Conservation (phyloP, 495 filamentous ascomycete genomes). For the Penicillium crystallinum region DNA sequence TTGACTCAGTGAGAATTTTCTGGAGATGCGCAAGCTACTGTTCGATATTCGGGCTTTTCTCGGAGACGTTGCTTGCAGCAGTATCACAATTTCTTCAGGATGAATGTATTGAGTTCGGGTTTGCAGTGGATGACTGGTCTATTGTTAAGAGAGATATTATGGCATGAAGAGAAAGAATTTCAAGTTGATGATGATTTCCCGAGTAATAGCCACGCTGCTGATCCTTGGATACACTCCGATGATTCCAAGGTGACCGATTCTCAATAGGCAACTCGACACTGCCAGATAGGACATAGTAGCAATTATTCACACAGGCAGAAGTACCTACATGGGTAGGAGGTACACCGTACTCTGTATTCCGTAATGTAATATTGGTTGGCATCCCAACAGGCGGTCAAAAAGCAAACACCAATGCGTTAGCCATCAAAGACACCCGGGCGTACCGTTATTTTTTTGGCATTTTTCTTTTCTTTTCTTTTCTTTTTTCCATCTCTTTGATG, state of each 20-base stretch:
- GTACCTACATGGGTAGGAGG: no score
- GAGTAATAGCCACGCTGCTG: neutral
- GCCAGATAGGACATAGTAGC: neutral
- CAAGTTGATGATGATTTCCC: neutral
- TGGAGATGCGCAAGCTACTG: neutral
- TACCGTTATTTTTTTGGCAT: neutral
- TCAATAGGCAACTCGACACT: neutral
- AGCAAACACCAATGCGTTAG: neutral
- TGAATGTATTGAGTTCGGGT: neutral
- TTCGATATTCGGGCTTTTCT: neutral
- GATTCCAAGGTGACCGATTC: neutral
- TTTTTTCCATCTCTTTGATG: neutral
- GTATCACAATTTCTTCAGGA: no score
- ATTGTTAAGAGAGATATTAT: neutral
- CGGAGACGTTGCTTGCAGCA: neutral
- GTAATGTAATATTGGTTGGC: neutral
- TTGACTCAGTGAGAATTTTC: neutral
- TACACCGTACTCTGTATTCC: no score
- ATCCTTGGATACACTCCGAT: neutral
- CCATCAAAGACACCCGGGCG: neutral
- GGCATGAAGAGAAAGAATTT: neutral
- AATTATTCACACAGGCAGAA: neutral
- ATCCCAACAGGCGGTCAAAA: neutral
- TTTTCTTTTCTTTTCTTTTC: neutral
- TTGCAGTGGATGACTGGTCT: neutral